phyloP scores from a whole-genome alignment of 495 filamentous ascomycete genomes.

The Penicillium subrubescens region DNA sequence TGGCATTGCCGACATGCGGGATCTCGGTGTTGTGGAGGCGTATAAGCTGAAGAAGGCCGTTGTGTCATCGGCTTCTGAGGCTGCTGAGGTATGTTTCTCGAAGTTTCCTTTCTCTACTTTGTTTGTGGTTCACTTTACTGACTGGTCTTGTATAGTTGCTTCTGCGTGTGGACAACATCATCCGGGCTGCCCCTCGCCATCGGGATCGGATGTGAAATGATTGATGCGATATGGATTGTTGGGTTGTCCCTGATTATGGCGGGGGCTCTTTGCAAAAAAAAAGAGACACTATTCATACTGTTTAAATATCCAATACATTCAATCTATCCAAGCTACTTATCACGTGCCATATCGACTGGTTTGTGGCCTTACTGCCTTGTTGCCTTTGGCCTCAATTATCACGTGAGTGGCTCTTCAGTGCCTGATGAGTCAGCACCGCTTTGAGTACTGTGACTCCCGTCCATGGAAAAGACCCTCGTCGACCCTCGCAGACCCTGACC shows the following conservation, averaged over 20 bases:
- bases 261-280: not conserved
- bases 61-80: slow-evolving; percentile 91
- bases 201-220: slow-evolving; percentile 67
- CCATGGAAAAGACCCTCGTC: not conserved
- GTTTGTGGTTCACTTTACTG: not conserved
- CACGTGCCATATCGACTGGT: not conserved
- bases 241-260: not conserved
- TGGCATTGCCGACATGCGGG: slow-evolving; percentile 93
- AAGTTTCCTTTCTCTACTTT: not conserved
- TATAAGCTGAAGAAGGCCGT: slow-evolving; percentile 98
- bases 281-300: not conserved
- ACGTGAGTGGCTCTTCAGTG: not conserved
- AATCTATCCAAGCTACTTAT: not conserved
- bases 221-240: slow-evolving; percentile 25
- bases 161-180: slow-evolving; percentile 85
- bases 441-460: too few species aligned
- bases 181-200: slow-evolving; percentile 73
- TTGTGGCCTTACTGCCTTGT: not conserved
- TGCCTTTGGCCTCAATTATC: not conserved
- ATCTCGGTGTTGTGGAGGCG: slow-evolving; percentile 95
- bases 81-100: slow-evolving; percentile 73
- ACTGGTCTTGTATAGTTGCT: slow-evolving; percentile 56
- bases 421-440: not conserved
- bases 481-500: not conserved
- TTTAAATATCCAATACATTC: not conserved